Evolutionary conservation across 1,284 basidiomycete species (phyloP).

Genomic region (Ustilago vetiveriae): DNA sequence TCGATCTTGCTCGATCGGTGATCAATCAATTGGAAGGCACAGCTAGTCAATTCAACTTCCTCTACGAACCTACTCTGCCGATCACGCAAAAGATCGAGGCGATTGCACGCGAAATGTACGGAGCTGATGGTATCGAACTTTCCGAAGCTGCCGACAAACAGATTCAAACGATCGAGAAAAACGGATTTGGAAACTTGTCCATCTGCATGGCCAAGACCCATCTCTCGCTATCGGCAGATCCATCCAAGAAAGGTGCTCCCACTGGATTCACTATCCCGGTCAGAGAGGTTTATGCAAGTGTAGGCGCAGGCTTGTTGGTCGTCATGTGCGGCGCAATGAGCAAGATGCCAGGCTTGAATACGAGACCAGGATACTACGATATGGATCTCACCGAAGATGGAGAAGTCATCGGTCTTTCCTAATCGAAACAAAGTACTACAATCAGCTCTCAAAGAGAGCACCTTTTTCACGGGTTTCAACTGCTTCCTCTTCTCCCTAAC

Average conservation of each 20-base stretch:
- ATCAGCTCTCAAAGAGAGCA: too few relatives aligned
- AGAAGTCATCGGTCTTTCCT: slow-evolving; percentile 67
- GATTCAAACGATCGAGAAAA: slow-evolving; percentile 88
- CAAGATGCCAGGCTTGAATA: slow-evolving; percentile 96
- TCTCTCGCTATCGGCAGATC: slow-evolving; percentile 60
- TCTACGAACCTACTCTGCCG: slow-evolving; percentile 60
- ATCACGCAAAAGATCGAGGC: slow-evolving; percentile 64
- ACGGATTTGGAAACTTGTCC: slow-evolving; percentile 76
- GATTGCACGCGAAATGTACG: slow-evolving; percentile 65
- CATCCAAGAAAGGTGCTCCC: slow-evolving; percentile 58
- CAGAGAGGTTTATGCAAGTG: slow-evolving; percentile 84
- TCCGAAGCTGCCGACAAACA: slow-evolving; percentile 79
- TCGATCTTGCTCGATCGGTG: slow-evolving; percentile 61
- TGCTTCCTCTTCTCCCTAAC: not conserved
- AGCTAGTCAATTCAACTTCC: slow-evolving; percentile 61
- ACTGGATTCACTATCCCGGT: slow-evolving; percentile 86
- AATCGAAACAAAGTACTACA: too few relatives aligned
- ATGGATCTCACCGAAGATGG: slow-evolving; percentile 66
- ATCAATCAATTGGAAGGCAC: slow-evolving; percentile 59
- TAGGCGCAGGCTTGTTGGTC: slow-evolving; percentile 95
- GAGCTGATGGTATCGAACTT: slow-evolving; percentile 69
- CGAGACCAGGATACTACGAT: slow-evolving; percentile 77
- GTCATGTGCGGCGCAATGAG: slow-evolving; percentile 77
- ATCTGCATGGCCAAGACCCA: slow-evolving; percentile 99
- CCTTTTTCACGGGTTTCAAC: not conserved